Base-by-base conservation (phyloP, 371 early-diverging fungal genomes). In the Cokeromyces recurvatus region DNA sequence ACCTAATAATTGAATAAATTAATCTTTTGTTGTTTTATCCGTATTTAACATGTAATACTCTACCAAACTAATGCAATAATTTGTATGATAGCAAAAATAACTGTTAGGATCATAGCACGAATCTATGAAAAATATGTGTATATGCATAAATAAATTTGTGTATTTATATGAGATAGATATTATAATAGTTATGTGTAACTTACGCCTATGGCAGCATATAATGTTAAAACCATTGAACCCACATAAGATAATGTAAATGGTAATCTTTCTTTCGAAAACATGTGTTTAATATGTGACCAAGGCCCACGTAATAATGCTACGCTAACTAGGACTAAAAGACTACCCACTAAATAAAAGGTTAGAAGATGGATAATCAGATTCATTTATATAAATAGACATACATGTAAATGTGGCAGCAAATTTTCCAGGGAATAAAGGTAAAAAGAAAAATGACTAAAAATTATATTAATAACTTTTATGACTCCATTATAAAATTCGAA, bases 251-350 rank as follows among this genome's bases (percentile, higher is more conserved):
- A 46, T 4, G 82, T 81, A 57, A 83, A 84, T 2, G 80, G 78
- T 3, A 82, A 37, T 37, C 86, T 62, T 43, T 82, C 81, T 34
- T 54, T 55, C 17, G 81, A 78, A 15, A 82, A 46, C 68, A 82
- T 69, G 44, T 84, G 81, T 39, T 72, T 63, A 20, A 83, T 41
- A 49, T 84, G 84, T 2, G 81, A 58, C 52, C 63, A 64, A 16
- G 84, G 86, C 11, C 86, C 86, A 36, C 77, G 73, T 35, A 86
- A 54, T 55, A 86, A 51, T 9, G 84, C 84, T 32, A 83, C 75
- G 46, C 81, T 81, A 31, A 66, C 53, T 10, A 74, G 51, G n/a
- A 74, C 59, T 53, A 71, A 48, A 19, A 71, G 64, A 48, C 68
- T 71, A 12, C 66, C 77, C 62, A 72, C 73, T 76, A 46, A 21